These are phyloP conservation scores for Leptodermis oblonga DNA, from an alignment of 257 asterid genomes.

Conservation along the genomic window DNA sequence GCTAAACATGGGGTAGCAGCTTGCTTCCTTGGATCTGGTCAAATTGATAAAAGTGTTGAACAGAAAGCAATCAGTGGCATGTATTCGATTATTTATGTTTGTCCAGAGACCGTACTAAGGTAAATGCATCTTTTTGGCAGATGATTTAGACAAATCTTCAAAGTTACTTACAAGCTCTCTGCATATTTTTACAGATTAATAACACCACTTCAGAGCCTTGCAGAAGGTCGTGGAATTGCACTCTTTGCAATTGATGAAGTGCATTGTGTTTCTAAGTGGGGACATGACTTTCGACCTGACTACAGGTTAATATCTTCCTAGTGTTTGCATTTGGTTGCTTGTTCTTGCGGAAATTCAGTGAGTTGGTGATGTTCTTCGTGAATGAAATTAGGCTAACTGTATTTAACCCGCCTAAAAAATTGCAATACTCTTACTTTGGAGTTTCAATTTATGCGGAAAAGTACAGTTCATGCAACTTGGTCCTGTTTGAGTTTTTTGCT, in stretches of 20 bases:
- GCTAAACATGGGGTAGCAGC: constrained; percentile 66
- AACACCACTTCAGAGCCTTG: constrained; percentile 55
- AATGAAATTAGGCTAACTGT: background rate
- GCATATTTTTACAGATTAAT: constrained; percentile 43
- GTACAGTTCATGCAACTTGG: background rate
- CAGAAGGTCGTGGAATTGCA: constrained; percentile 68
- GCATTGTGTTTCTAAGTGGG: constrained; percentile 89
- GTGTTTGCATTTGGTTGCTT: background rate
- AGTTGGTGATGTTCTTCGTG: background rate
- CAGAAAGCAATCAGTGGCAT: constrained; percentile 65
- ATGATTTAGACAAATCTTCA: constrained; percentile 14
- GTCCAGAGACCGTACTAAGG: constrained; percentile 83
- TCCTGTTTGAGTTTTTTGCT: background rate
- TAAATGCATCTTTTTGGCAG: constrained; percentile 14
- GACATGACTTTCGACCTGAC: constrained; percentile 88
- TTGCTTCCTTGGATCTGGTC: constrained; percentile 93
- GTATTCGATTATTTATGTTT: constrained; percentile 59
- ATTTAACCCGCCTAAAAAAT: too few relatives aligned
- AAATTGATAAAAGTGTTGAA: constrained; percentile 62
- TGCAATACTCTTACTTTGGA: background rate
- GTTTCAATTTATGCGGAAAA: background rate
- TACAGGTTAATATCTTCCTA: constrained; percentile 46
- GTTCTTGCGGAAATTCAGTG: background rate
- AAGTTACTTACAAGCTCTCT: constrained; percentile 11
- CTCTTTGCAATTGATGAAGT: constrained; percentile 76